Evolutionary conservation across 106 monocot species (phyloP), one percentile per base, ranked within the genome.

Genomic region (Gastrodia elata): DNA sequence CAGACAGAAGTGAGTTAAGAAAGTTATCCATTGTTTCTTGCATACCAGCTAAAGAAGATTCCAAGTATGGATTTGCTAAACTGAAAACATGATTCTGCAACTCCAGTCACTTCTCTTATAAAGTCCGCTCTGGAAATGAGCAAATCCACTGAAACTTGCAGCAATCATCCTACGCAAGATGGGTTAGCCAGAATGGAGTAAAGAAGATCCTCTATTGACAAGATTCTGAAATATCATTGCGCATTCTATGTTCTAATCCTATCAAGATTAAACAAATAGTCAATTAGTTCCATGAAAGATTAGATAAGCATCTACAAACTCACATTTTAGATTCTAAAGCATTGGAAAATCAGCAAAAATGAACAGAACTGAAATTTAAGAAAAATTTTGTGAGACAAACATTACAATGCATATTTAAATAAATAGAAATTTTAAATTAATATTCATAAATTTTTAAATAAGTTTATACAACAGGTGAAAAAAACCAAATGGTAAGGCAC

Each of bases 11-110:
- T 8, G 85, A 61, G 64, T 78, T 65, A 39, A 81, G 39, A 41
- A 76, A 81, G 35, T 83, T 79, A 76, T 89, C 85, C 89, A 89
- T 85, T 33, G 34, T 26, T 0, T 40, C 38, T 26, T 13, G 40
- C 40, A 26, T 13, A 6, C 38, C 16, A n/a, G 30, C 67, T 36
- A 3, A 37, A 67, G 2, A 28, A 32, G 64, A 25, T 11, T 28
- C 38, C 24, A 40, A 18, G 20, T 69, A 39, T 26, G 69, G 69
- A 69, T 69, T 27, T 69, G 69, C 38, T 39, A 40, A 69, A 40
- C 69, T 69, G 11, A 39, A 39, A 5, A 39, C 26, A 35, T 40
- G 69, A 69, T 69, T 22, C 69, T 36, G 37, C 0, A 67, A 67
- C 67, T 36, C 27, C 37, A 67, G 9, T 67, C 38, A 37, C 18